These are phyloP conservation scores for Amanita phalloides DNA, from an alignment of 768 basidiomycete species.

Conservation along the genomic window DNA sequence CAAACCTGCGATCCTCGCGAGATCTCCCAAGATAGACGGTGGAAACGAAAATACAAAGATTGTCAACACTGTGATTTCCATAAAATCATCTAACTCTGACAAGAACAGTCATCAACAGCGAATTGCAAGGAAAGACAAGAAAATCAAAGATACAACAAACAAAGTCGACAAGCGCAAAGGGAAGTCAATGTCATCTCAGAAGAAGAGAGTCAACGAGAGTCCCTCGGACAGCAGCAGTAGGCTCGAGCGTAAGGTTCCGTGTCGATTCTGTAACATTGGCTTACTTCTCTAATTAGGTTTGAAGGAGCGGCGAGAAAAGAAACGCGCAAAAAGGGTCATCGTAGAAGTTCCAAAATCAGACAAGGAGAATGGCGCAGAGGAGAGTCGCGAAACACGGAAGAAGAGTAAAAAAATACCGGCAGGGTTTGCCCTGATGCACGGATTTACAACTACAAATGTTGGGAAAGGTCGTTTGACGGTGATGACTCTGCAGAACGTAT, in stretches of 20 bases:
- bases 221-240: not conserved
- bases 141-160: not conserved
- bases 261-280: not conserved
- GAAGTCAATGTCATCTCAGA: not conserved
- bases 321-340: slow-evolving; percentile 47
- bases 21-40: not conserved
- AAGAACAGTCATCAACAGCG: not conserved
- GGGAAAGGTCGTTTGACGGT: slow-evolving; percentile 56
- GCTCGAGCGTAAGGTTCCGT: not conserved
- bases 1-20: not conserved
- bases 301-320: slow-evolving; percentile 53
- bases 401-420: slow-evolving; percentile 27
- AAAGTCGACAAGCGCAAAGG: not conserved
- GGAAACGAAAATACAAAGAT: not conserved
- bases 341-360: slow-evolving; percentile 21
- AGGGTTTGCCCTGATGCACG: slow-evolving; percentile 58
- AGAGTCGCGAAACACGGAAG: slow-evolving; percentile 9
- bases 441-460: slow-evolving; percentile 52
- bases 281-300: slow-evolving; percentile 33
- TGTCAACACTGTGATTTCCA: not conserved
- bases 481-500: slow-evolving; percentile 7
- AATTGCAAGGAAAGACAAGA: not conserved
- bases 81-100: not conserved
- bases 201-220: slow-evolving; percentile 1
- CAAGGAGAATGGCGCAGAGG: slow-evolving; percentile 13